Conservation (phyloP, 169 alveolate species). For the Pseudocohnilembus persalinus region DNA sequence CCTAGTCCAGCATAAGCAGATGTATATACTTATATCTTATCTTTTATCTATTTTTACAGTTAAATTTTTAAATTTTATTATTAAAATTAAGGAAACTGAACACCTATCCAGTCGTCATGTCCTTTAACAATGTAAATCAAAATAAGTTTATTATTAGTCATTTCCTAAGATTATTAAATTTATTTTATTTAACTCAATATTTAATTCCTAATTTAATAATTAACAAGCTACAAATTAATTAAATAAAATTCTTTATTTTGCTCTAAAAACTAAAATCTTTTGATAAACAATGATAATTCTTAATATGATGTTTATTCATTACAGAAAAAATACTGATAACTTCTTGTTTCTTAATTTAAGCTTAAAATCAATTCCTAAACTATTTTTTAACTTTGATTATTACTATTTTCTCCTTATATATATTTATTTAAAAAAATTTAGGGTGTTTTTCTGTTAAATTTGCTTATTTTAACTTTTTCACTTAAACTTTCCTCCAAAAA, state of each 20-base stretch:
- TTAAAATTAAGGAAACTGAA: not conserved
- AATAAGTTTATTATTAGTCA: not conserved
- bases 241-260: too few species aligned
- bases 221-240: not conserved
- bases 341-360: not conserved
- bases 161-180: not conserved
- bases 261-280: not conserved
- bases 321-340: not conserved
- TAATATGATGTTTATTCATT: not conserved
- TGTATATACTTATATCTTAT: not conserved
- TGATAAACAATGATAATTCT: not conserved
- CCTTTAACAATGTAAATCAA: not conserved
- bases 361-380: not conserved
- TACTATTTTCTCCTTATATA: too few species aligned
- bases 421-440: too few species aligned
- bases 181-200: too few species aligned
- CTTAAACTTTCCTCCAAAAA: not conserved
- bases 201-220: too few species aligned
- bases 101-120: not conserved
- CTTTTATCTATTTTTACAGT: too few species aligned
- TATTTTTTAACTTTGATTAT: not conserved
- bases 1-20: not conserved
- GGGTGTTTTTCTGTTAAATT: not conserved
- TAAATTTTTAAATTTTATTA: too few species aligned
- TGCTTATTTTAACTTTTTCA: not conserved